Evolutionary conservation across 495 filamentous ascomycete species (phyloP), one percentile per base, ranked within the genome.

Genomic region (Penicillium malachiteum): DNA sequence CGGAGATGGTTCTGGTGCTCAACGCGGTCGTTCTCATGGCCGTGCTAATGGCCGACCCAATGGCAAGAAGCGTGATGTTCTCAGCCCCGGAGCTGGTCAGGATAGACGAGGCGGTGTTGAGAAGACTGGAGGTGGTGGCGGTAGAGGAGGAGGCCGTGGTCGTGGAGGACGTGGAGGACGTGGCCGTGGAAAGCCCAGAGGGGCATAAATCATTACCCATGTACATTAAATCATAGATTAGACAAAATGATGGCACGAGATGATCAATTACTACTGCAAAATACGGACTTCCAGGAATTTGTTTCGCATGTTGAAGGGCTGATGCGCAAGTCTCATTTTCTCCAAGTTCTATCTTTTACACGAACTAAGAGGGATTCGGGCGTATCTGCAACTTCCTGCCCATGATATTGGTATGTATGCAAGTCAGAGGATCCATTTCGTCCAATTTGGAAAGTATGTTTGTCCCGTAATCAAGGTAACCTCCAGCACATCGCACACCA

Each of bases 21-120:
- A 39, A 38, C 54, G 48, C 31, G 47, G 48, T 14, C 47, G 48
- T 40, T n/a, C 46, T 16, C 42, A 47, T 56, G 59, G 49, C 21
- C 21, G 21, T 26, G 53, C 49, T 2, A 61, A 44, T 54, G 57
- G 57, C 9, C 61, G 41, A 53, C 52, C 60, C 14, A 42, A 47
- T 30, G 54, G 56, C 45, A 35, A 21, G 38, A 35, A 21, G 26
- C 68, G 68, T 26, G 70, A 72, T 60, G 64, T 55, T 6, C 52
- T 74, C 3, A 70, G 64, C 42, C 66, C 71, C 12, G 65, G 71
- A n/a, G 69, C 58, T 42, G 64, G 69, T 35, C 58, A 50, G n/a
- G 16, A 47, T 8, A 40, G 54, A 7, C 35, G 59, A 30, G 58
- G 59, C 17, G 57, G 62, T 8, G 57, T 68, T 26, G 61, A 68